phyloP scores from a whole-genome alignment of 768 basidiomycete genomes.

The Pholiota conissans region DNA sequence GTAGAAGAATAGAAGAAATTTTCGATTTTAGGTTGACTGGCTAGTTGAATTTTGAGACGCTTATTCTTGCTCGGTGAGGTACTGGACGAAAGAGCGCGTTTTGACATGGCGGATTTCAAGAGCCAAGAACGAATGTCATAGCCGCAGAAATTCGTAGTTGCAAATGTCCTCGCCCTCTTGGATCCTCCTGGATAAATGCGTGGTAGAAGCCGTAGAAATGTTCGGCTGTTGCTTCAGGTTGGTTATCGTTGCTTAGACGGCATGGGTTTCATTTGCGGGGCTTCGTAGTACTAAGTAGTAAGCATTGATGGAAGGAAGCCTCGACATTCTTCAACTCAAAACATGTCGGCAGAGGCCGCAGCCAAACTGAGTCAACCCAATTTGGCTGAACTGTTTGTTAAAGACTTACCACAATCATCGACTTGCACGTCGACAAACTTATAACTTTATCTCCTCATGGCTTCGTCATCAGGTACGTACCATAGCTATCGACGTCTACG shows the following conservation, averaged over 20 bases:
- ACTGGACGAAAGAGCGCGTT: constrained; percentile 12
- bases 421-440: background rate
- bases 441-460: constrained; percentile 26
- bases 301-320: too few species aligned
- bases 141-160: background rate
- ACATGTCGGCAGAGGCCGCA: background rate
- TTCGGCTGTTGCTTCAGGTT: background rate
- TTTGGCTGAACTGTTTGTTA: background rate
- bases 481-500: background rate
- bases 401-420: background rate
- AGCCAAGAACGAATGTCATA: background rate
- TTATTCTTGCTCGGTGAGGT: constrained; percentile 18
- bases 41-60: constrained; percentile 12
- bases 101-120: constrained; percentile 17
- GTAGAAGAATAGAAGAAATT: constrained; percentile 24
- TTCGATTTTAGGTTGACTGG: constrained; percentile 25
- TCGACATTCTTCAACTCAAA: background rate
- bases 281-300: background rate
- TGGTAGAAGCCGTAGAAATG: too few species aligned
- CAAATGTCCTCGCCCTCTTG: too few species aligned
- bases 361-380: constrained; percentile 12
- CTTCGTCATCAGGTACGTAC: constrained; percentile 41
- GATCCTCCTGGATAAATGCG: too few species aligned
- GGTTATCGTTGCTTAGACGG: background rate
- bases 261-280: background rate